Evolutionary conservation across 495 filamentous ascomycete species (phyloP).

Genomic region (Penicillium steckii): DNA sequence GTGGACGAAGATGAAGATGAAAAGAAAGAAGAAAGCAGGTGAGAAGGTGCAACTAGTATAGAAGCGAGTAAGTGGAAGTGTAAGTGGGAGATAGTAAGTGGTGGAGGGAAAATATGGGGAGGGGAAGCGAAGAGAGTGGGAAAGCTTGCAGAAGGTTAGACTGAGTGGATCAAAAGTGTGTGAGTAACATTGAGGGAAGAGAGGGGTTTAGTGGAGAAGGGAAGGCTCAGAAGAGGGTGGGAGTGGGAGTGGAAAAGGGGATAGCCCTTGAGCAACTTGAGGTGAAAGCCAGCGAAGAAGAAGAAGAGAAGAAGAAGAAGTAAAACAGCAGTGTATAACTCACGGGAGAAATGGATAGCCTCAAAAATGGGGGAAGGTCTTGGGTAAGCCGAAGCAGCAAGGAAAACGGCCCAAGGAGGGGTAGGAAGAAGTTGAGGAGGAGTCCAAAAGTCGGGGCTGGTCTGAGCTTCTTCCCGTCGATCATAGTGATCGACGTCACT

Average conservation of each 20-base stretch:
- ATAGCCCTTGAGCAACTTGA: not conserved
- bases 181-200: too few species aligned
- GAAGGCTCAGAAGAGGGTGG: not conserved
- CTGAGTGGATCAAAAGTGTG: too few species aligned
- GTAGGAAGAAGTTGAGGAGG: slow-evolving; percentile 16
- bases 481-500: slow-evolving; percentile 28
- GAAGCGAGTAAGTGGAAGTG: too few species aligned
- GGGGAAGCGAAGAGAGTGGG: too few species aligned
- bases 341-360: not conserved
- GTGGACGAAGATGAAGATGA: slow-evolving; percentile 1
- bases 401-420: slow-evolving; percentile 8
- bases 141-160: too few species aligned
- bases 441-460: slow-evolving; percentile 12
- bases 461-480: slow-evolving; percentile 24
- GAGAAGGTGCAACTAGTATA: slow-evolving; percentile 4
- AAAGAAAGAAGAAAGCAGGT: slow-evolving; percentile 12
- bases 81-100: too few species aligned
- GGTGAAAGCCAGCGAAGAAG: not conserved
- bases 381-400: not conserved
- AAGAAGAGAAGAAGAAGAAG: not conserved
- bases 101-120: too few species aligned
- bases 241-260: not conserved
- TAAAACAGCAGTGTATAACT: too few species aligned
- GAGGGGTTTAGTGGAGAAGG: too few species aligned
- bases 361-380: not conserved